Conservation (phyloP, 331 rosid genomes). For the Quercus phellos region DNA sequence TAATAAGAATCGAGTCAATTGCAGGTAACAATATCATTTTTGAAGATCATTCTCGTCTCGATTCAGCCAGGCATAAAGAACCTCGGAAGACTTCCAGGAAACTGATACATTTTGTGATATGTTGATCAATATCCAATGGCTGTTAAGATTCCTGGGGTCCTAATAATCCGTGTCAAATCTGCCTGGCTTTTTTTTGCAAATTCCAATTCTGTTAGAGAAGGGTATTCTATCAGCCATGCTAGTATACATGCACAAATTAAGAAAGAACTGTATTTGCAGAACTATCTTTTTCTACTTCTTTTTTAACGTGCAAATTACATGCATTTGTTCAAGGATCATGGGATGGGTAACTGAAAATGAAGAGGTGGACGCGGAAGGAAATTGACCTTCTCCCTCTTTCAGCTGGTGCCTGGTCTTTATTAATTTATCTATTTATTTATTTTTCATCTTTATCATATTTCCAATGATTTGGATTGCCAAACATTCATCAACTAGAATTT, state of each 20-base stretch:
- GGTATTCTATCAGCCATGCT: slow-evolving; percentile 27
- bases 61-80: slow-evolving; percentile 63
- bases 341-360: slow-evolving; percentile 46
- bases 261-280: not conserved
- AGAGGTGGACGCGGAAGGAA: slow-evolving; percentile 28
- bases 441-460: no score
- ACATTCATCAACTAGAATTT: no score
- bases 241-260: not conserved
- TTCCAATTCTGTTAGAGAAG: slow-evolving; percentile 60
- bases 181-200: slow-evolving; percentile 74
- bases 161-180: slow-evolving; percentile 58
- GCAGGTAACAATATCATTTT: slow-evolving; percentile 72
- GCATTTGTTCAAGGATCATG: slow-evolving; percentile 39
- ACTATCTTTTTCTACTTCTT: not conserved
- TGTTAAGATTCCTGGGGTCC: slow-evolving; percentile 44
- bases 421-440: no score
- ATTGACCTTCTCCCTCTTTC: no score
- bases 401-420: no score
- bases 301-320: not conserved
- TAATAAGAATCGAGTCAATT: not conserved
- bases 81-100: slow-evolving; percentile 70
- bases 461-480: no score
- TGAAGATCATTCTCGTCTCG: slow-evolving; percentile 53
- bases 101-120: slow-evolving; percentile 52
- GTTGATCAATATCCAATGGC: slow-evolving; percentile 72